Conservation (phyloP, 2,329 filamentous ascomycete species). For the Trichoderma breve region DNA sequence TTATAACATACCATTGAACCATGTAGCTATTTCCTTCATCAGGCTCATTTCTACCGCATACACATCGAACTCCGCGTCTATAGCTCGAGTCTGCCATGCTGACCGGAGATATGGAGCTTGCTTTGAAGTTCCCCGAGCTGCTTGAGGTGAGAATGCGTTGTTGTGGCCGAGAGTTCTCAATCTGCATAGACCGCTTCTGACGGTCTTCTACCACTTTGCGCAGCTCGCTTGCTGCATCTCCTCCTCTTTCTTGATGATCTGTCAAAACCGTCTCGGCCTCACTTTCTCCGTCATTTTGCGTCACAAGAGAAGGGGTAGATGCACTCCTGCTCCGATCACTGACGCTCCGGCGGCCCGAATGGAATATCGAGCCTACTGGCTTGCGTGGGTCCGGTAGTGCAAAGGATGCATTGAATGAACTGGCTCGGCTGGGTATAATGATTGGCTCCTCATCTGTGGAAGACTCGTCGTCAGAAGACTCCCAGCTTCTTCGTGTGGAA, state of each 20-base stretch:
- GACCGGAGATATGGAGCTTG: constrained; percentile 50
- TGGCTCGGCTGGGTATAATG: constrained; percentile 59
- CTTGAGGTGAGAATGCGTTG: constrained; percentile 33
- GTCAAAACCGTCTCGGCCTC: constrained; percentile 59
- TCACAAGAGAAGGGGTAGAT: constrained; percentile 34
- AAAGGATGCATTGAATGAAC: constrained; percentile 54
- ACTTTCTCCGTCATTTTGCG: constrained; percentile 49
- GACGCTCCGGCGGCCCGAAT: constrained; percentile 46
- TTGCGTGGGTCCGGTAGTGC: constrained; percentile 53
- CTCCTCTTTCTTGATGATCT: constrained; percentile 42
- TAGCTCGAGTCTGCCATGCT: constrained; percentile 50
- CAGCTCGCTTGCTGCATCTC: constrained; percentile 60
- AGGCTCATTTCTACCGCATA: constrained; percentile 49
- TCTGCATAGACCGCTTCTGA: constrained; percentile 41
- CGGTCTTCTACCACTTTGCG: constrained; percentile 56
- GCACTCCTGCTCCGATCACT: constrained; percentile 51
- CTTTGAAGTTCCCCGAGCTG: constrained; percentile 33
- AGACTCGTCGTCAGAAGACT: constrained; percentile 53
- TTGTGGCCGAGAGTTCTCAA: constrained; percentile 33
- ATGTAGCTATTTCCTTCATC: constrained; percentile 54
- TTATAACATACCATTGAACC: constrained; percentile 60
- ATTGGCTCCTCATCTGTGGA: constrained; percentile 65
- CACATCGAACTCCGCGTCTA: constrained; percentile 51
- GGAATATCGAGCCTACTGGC: constrained; percentile 49
- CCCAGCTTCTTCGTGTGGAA: constrained; percentile 38